phyloP scores from a whole-genome alignment of 495 filamentous ascomycete genomes.

The Trichoderma gamsii region DNA sequence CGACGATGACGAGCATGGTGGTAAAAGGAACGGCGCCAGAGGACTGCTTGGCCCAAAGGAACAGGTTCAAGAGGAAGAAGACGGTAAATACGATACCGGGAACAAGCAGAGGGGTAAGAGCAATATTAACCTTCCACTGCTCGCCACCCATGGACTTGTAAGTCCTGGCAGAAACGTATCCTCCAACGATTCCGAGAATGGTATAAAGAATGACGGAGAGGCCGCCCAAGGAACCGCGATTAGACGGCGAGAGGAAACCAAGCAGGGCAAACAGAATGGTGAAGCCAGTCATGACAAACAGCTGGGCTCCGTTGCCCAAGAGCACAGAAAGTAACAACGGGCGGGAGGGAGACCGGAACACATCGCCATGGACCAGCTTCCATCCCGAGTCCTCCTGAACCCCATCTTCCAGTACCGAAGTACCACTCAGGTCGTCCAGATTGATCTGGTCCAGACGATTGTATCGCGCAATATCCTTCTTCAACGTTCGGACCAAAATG shows the following conservation, averaged over 20 bases:
- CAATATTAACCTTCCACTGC: constrained; percentile 88
- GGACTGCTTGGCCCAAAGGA: constrained; percentile 85
- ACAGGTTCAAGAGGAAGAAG: constrained; percentile 94
- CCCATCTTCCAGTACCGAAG: constrained; percentile 75
- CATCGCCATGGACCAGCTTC: constrained; percentile 97
- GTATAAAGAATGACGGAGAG: constrained; percentile 91
- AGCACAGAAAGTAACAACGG: constrained; percentile 81
- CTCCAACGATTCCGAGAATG: constrained; percentile 85
- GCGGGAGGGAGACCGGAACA: constrained; percentile 81
- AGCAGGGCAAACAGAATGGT: constrained; percentile 91
- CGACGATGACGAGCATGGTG: constrained; percentile 88
- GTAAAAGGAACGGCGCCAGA: constrained; percentile 93
- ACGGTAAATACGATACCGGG: constrained; percentile 78
- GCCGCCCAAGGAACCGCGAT: constrained; percentile 85
- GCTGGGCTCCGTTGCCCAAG: constrained; percentile 87
- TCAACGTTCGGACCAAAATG: constrained; percentile 76
- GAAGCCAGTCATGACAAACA: constrained; percentile 94
- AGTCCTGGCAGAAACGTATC: constrained; percentile 78
- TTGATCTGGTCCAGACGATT: constrained; percentile 84
- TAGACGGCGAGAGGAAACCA: constrained; percentile 90
- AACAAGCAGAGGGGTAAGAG: constrained; percentile 76
- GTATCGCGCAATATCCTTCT: constrained; percentile 92
- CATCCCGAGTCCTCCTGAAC: constrained; percentile 97
- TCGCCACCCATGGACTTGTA: constrained; percentile 94
- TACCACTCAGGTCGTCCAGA: constrained; percentile 75